Conservation (phyloP, 225 moss, liverwort and hornwort genomes). For the Asterella californica region DNA sequence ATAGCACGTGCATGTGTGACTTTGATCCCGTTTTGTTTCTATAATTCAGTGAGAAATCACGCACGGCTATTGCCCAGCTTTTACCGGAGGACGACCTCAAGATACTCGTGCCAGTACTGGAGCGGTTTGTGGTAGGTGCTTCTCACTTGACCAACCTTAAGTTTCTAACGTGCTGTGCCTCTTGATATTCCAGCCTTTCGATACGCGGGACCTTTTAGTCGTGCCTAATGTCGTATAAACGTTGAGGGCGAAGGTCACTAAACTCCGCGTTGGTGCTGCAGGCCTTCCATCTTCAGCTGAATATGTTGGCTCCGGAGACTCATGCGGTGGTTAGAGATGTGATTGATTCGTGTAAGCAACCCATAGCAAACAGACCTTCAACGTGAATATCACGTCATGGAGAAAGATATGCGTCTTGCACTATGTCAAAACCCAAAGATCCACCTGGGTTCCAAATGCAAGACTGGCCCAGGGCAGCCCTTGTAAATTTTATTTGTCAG, state of each 20-base stretch:
- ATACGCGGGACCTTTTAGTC: background rate
- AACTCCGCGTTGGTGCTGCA: slow-evolving; percentile 26
- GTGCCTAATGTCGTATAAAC: background rate
- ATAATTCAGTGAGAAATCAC: slow-evolving; percentile 69
- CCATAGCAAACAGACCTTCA: slow-evolving; percentile 54
- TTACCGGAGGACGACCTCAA: slow-evolving; percentile 78
- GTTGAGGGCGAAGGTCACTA: no score
- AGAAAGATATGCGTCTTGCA: slow-evolving; percentile 5
- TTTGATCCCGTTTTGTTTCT: background rate
- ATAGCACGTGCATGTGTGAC: background rate
- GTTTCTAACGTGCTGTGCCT: background rate
- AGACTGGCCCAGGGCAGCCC: slow-evolving; percentile 14
- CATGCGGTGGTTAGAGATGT: slow-evolving; percentile 85
- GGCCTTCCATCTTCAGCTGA: slow-evolving; percentile 94
- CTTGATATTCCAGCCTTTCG: background rate
- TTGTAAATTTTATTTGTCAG: slow-evolving; percentile 36
- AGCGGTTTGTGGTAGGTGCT: slow-evolving; percentile 83
- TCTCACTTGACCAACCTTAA: background rate
- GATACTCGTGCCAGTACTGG: slow-evolving; percentile 86
- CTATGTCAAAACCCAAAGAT: background rate
- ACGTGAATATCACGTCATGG: slow-evolving; percentile 12
- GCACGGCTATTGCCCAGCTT: slow-evolving; percentile 75
- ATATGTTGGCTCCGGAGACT: slow-evolving; percentile 86
- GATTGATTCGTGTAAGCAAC: slow-evolving; percentile 88
- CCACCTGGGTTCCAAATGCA: background rate